Evolutionary conservation across 2,329 filamentous ascomycete species (phyloP), one percentile per base, ranked within the genome.

Genomic region (Incumbomyces lentus): DNA sequence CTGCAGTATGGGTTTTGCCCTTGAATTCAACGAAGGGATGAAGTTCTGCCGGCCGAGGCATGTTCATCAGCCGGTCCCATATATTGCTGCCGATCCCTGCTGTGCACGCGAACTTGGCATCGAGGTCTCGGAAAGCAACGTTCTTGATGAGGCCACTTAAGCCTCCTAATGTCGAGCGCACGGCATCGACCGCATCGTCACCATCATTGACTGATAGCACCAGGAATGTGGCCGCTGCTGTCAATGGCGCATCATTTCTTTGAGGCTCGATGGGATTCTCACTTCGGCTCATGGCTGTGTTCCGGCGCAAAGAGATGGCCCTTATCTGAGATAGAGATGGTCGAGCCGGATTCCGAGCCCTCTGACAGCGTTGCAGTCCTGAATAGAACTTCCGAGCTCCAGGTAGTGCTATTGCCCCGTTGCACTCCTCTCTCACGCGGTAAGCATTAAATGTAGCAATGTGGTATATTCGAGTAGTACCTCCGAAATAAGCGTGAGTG

Each of bases 71-170:
- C 0, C 49, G 40, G 49, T 75, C 71, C 76, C 75, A 79, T 40
- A 68, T 62, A 10, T 64, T 53, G 54, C 68, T 72, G 37, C 76
- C 75, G 39, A 78, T 74, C 38, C 73, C 75, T 10, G 74, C 73
- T 0, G 71, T 74, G 55, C 73, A 77, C 32, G 70, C 61, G 48
- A 78, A 72, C 5, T 60, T 60, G 14, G 69, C 65, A 11, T 56
- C 59, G 2, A 67, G 52, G 36, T 76, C 69, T 34, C 74, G 73
- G 43, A 76, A 69, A 2, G 70, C 61, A 7, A 78, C 69, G 42
- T 74, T 78, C 53, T 78, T 78, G 35, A 66, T 58, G 7, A 78
- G 64, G 44, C 64, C 66, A 29, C 62, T 60, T 38, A 76, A 53
- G 16, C 61, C 59, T 4, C 74, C 64, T 2, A 78, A 57, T 1